Base-by-base conservation (phyloP, 1,139 yeast genomes). In the Magnusiomyces magnusii region DNA sequence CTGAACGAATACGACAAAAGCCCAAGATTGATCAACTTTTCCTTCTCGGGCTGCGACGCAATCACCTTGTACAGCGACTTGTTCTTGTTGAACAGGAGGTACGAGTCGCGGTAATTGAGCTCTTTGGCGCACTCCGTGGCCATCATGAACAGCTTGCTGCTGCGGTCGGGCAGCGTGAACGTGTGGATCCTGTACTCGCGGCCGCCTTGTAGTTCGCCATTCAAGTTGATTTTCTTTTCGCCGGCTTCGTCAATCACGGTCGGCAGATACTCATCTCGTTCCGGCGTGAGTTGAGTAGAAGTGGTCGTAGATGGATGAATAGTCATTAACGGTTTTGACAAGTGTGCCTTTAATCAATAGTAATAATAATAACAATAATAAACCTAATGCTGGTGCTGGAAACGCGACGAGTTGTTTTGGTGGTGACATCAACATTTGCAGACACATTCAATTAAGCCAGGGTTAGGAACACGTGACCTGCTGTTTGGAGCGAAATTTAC, bases 81-180 rank as follows among this genome's bases (percentile, higher is more conserved):
- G 69, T 83, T 85, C 47, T 85, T 84, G 68, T 82, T 80, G 74
- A 84, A 83, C 61, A 85, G 72, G 36, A 85, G 74, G 66, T 85
- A 85, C 1, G 88, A 82, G 69, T 85, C 90, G 60, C 89, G 74
- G 68, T 81, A 81, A 47, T 84, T 83, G 47, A 85, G 81, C 61
- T 81, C 77, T 65, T 85, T 78, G 1, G 90, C 88, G 24, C 86
- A 86, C 65, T 85, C 90, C 0, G 88, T 83, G 1, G 88, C 86
- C 62, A 85, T 75, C 80, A 82, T 83, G 68, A 76, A 85, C 58
- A 82, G 74, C 66, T 79, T 84, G 76, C 70, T 70, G 9, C 80
- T 80, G 34, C 74, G 71, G 0, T 75, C 74, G 52, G 86, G 81
- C 34, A 85, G 73, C 7, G 82, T 81, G 69, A 85, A 85, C 0